Evolutionary conservation across 192 early-diverging fungal species (phyloP).

Genomic region (Coemansia pectinata): DNA sequence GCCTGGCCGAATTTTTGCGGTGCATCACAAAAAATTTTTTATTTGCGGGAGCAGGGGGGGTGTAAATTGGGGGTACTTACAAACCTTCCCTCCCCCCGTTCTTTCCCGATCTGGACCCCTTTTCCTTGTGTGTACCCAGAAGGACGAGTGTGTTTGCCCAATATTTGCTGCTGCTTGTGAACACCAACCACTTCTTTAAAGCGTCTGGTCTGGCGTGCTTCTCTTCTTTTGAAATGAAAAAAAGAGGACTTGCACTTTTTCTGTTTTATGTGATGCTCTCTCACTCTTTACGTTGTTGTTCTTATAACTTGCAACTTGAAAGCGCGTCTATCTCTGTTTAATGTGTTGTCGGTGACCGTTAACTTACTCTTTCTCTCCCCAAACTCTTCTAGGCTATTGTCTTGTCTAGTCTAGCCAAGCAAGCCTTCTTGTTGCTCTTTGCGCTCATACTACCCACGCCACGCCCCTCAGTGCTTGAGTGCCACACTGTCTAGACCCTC

Average conservation of each 20-base stretch:
- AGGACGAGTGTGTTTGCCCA: background rate
- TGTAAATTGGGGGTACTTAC: background rate
- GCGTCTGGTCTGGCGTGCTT: background rate
- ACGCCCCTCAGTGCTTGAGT: background rate
- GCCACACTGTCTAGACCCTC: conserved; percentile 3
- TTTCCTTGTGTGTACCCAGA: background rate
- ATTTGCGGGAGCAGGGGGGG: background rate
- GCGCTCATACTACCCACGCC: conserved; percentile 8
- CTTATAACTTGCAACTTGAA: background rate
- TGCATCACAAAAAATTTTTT: background rate
- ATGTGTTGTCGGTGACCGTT: conserved; percentile 6
- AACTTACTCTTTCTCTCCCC: background rate
- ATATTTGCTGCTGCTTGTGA: conserved; percentile 10
- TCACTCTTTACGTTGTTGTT: background rate
- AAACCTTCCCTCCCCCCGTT: background rate
- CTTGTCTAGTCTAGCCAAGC: background rate
- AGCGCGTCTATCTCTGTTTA: background rate
- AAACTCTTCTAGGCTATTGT: background rate
- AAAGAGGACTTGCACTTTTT: conserved; percentile 1
- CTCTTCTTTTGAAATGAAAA: conserved; percentile 10
- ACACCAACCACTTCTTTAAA: background rate
- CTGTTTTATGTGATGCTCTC: conserved; percentile 1
- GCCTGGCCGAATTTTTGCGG: background rate
- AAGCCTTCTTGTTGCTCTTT: background rate
- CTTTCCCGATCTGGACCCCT: conserved; percentile 4